Percentiles rank a stretch among this genome's conserved stretches.
Evolutionary conservation across 495 filamentous ascomycete genomes (phyloP).

Genomic region (Tuber magnatum): DNA sequence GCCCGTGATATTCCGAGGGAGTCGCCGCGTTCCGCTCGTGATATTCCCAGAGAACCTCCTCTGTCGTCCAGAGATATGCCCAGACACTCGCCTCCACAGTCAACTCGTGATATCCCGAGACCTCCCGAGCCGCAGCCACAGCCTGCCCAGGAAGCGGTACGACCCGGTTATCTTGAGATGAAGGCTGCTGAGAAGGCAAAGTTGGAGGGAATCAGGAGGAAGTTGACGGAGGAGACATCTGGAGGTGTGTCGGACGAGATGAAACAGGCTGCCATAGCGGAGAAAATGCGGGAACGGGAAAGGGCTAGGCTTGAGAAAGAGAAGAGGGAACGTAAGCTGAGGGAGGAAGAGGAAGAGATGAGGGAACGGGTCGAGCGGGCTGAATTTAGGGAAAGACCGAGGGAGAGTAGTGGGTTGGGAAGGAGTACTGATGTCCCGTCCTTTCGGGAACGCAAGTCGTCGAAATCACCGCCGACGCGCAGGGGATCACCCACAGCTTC

Average conservation of each 20-base stretch:
- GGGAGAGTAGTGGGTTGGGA: conserved; percentile 22
- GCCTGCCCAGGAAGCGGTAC: conserved; percentile 16
- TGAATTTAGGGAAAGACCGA: conserved; percentile 14
- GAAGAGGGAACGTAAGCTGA: conserved; percentile 2
- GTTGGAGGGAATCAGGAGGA: conserved; percentile 25
- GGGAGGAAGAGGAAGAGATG: conserved; percentile 11
- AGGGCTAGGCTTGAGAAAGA: conserved; percentile 24
- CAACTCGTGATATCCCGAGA: conserved; percentile 20
- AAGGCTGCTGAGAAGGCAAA: conserved; percentile 32
- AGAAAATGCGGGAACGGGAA: conserved; percentile 14
- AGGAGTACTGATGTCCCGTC: conserved; percentile 29
- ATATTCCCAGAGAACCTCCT: background rate
- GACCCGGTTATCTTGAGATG: conserved; percentile 32
- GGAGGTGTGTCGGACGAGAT: conserved; percentile 14
- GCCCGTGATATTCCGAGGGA: background rate
- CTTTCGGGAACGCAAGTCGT: conserved; percentile 29
- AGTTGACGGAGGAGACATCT: conserved; percentile 27
- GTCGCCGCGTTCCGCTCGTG: background rate
- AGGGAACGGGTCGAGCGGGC: conserved; percentile 1
- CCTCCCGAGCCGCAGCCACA: conserved; percentile 14
- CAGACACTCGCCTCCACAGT: conserved; percentile 10
- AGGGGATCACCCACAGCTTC: conserved; percentile 35
- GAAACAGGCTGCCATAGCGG: conserved; percentile 7
- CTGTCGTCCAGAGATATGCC: conserved; percentile 1
- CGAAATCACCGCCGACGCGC: conserved; percentile 29